Evolutionary conservation across 768 basidiomycete species (phyloP).

Genomic region (Psilocybe sp.): DNA sequence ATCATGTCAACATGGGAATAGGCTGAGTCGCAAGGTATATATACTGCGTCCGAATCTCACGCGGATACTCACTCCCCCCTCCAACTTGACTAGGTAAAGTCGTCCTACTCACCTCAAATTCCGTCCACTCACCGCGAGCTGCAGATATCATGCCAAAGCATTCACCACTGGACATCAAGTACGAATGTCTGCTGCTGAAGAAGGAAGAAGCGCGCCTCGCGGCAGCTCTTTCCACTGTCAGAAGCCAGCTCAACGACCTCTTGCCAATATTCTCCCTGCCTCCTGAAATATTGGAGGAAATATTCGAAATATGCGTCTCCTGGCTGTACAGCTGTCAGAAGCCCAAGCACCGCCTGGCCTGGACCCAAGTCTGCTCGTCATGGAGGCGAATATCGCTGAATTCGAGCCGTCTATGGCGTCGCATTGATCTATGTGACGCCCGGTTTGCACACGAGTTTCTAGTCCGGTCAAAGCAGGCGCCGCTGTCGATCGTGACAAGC

Average conservation of each 20-base stretch:
- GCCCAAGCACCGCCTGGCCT: constrained; percentile 30
- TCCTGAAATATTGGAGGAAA: constrained; percentile 35
- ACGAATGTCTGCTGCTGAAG: constrained; percentile 13
- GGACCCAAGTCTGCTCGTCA: constrained; percentile 37
- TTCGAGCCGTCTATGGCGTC: constrained; percentile 36
- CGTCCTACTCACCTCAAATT: not conserved
- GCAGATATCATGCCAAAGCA: not conserved
- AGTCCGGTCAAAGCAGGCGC: constrained; percentile 29
- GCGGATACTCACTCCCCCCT: not conserved
- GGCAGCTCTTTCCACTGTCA: constrained; percentile 23
- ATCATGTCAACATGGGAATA: no score
- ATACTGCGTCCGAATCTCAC: constrained; percentile 5
- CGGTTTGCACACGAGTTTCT: constrained; percentile 33
- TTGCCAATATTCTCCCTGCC: constrained; percentile 31
- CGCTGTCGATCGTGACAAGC: constrained; percentile 31
- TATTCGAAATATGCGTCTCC: constrained; percentile 35
- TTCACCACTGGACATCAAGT: not conserved
- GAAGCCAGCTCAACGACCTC: constrained; percentile 24
- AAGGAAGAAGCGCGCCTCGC: constrained; percentile 26
- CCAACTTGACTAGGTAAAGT: not conserved
- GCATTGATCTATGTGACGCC: constrained; percentile 34
- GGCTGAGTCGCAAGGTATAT: constrained; percentile 4
- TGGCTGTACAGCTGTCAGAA: constrained; percentile 30
- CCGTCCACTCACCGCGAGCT: no score
- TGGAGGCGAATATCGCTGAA: constrained; percentile 35